A percentile compares a stretch with the other conserved stretches of the same genome.
Evolutionary conservation across 2,329 filamentous ascomycete genomes (phyloP).

Genomic region (Herpotrichia juniperi): DNA sequence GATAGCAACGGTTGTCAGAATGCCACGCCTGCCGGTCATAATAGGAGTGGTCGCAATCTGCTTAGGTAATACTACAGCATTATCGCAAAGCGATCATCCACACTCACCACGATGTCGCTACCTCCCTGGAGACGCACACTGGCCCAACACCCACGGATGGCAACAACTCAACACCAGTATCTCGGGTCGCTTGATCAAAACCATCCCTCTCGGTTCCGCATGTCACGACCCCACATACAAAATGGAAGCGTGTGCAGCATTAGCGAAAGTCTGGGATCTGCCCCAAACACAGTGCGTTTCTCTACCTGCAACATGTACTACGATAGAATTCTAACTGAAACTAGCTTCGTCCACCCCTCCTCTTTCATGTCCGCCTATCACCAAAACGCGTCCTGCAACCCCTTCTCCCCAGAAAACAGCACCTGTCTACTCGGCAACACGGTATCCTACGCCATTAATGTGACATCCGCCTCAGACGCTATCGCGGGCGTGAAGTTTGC

Average conservation of each 20-base stretch:
- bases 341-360: conserved; percentile 13
- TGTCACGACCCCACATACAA: conserved; percentile 40
- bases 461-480: conserved; percentile 15
- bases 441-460: conserved; percentile 46
- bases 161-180: conserved; percentile 44
- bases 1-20: too few species aligned
- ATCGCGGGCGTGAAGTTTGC: conserved; percentile 30
- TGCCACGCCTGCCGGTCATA: too few species aligned
- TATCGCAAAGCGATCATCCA: too few species aligned
- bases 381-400: conserved; percentile 23
- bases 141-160: conserved; percentile 42
- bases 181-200: conserved; percentile 45
- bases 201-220: conserved; percentile 47
- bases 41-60: too few species aligned
- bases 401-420: conserved; percentile 14
- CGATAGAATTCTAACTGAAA: conserved; percentile 1
- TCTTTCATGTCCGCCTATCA: conserved; percentile 25
- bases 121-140: conserved; percentile 42
- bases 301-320: conserved; percentile 17
- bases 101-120: conserved; percentile 3
- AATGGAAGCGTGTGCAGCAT: conserved; percentile 14
- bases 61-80: too few species aligned
- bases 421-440: conserved; percentile 30
- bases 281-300: conserved; percentile 19
- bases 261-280: conserved; percentile 23